Conservation (phyloP, 2,329 filamentous ascomycete species). For the Fusarium pseudonygamai region DNA sequence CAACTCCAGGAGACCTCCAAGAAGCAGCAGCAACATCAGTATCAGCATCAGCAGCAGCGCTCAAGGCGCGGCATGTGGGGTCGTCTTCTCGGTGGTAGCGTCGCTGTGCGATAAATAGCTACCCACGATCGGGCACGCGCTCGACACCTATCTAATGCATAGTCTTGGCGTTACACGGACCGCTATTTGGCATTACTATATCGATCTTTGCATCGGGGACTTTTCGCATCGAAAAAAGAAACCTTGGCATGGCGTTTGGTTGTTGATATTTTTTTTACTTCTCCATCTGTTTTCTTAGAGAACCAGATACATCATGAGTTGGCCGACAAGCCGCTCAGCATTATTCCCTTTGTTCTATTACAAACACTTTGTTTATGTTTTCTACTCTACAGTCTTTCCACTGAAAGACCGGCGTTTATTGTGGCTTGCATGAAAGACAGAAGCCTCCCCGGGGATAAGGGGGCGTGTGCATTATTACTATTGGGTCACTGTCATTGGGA, state of each 20-base stretch:
- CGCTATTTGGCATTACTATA: slow-evolving; percentile 33
- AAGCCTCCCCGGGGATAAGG: slow-evolving; percentile 14
- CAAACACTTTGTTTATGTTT: slow-evolving; percentile 4
- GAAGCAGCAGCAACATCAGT: slow-evolving; percentile 56
- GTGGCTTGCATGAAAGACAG: slow-evolving; percentile 26
- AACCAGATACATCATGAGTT: slow-evolving; percentile 36
- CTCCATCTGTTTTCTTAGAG: slow-evolving; percentile 25
- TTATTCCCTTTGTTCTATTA: slow-evolving; percentile 34
- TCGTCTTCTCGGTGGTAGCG: slow-evolving; percentile 60
- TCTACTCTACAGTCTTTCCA: not conserved
- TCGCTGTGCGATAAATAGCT: slow-evolving; percentile 50
- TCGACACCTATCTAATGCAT: slow-evolving; percentile 33
- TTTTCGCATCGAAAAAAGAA: slow-evolving; percentile 36
- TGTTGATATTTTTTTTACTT: not conserved
- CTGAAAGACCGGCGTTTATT: slow-evolving; percentile 20
- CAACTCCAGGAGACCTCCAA: slow-evolving; percentile 59
- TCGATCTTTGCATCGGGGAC: slow-evolving; percentile 19
- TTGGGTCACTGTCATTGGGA: slow-evolving; percentile 10
- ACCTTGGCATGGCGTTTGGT: slow-evolving; percentile 33
- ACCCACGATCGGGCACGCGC: not conserved
- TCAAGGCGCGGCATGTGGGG: slow-evolving; percentile 60
- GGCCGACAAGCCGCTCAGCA: slow-evolving; percentile 5
- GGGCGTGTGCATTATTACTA: slow-evolving; percentile 34
- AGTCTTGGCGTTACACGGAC: slow-evolving; percentile 36
- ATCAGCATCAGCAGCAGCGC: slow-evolving; percentile 46